A percentile compares a stretch with the other conserved stretches of the same genome.
Evolutionary conservation across 164 flowering plant species (phyloP).

Genomic region (Liriodendron chinense): DNA sequence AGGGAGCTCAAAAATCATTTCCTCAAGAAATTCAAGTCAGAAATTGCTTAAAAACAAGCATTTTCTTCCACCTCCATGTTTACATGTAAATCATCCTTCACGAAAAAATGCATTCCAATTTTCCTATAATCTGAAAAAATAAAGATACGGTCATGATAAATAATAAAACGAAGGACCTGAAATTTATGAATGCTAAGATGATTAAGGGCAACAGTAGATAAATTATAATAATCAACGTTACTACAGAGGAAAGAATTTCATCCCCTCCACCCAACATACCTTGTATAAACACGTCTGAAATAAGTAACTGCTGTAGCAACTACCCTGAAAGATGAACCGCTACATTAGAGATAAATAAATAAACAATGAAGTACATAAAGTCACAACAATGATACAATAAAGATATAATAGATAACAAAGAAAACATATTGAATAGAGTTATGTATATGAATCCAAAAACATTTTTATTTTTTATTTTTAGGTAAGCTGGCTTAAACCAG

Average conservation of each 20-base stretch:
- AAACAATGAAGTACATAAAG: too few species aligned
- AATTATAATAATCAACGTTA: background rate
- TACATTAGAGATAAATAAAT: conserved; percentile 6
- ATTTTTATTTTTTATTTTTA: too few species aligned
- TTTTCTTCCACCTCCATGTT: too few species aligned
- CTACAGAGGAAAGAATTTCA: background rate
- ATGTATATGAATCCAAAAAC: too few species aligned
- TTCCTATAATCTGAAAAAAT: too few species aligned
- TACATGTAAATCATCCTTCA: too few species aligned
- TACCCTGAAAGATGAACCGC: conserved; percentile 60
- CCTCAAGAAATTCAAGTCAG: too few species aligned
- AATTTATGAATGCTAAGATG: background rate
- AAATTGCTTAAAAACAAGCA: too few species aligned
- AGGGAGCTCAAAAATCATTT: too few species aligned
- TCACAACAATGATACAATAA: background rate
- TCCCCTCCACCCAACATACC: conserved; percentile 37
- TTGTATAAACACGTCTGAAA: conserved; percentile 92
- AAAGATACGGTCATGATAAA: too few species aligned
- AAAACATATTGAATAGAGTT: background rate
- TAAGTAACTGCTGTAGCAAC: conserved; percentile 96
- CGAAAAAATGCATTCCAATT: too few species aligned
- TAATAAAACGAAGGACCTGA: background rate
- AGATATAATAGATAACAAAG: background rate
- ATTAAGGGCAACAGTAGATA: background rate
- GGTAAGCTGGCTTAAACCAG: background rate